phyloP scores from a whole-genome alignment of 2,329 filamentous ascomycete genomes.

The Claviceps quebecensis region DNA sequence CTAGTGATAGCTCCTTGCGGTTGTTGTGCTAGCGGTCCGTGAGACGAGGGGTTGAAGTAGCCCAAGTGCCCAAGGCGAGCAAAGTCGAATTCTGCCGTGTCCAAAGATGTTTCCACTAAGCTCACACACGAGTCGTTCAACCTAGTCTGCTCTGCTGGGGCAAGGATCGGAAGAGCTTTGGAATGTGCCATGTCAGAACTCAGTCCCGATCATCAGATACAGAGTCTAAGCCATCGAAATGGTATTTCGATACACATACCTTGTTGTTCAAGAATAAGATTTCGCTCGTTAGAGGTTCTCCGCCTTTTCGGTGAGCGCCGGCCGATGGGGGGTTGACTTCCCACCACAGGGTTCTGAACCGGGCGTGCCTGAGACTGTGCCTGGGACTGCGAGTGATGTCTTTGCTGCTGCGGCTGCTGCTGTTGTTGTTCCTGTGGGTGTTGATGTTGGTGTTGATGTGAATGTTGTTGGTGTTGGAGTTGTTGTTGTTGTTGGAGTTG shows the following conservation, averaged over 20 bases:
- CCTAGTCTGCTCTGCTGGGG: constrained; percentile 12
- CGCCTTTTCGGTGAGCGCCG: constrained; percentile 24
- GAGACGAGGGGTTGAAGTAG: constrained; percentile 13
- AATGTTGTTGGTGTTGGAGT: background rate
- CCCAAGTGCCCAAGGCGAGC: constrained; percentile 18
- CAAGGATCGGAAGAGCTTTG: constrained; percentile 13
- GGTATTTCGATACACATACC: constrained; percentile 16
- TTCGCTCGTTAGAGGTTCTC: constrained; percentile 20
- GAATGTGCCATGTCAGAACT: constrained; percentile 1
- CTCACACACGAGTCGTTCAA: constrained; percentile 15
- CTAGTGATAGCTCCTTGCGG: constrained; percentile 12
- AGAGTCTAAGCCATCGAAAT: background rate
- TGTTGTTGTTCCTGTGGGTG: background rate
- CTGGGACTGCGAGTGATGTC: constrained; percentile 6
- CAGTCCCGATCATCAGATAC: background rate
- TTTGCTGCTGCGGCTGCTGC: constrained; percentile 5
- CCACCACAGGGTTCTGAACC: constrained; percentile 2
- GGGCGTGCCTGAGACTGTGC: background rate
- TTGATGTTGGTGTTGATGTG: background rate
- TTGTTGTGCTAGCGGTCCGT: constrained; percentile 17
- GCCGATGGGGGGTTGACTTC: constrained; percentile 7
- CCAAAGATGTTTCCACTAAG: constrained; percentile 17
- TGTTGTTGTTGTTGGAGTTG: background rate
- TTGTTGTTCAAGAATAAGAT: constrained; percentile 20
- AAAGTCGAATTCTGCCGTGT: constrained; percentile 21